phyloP scores from a whole-genome alignment of 495 filamentous ascomycete species.

The Aspergillus baeticus region DNA sequence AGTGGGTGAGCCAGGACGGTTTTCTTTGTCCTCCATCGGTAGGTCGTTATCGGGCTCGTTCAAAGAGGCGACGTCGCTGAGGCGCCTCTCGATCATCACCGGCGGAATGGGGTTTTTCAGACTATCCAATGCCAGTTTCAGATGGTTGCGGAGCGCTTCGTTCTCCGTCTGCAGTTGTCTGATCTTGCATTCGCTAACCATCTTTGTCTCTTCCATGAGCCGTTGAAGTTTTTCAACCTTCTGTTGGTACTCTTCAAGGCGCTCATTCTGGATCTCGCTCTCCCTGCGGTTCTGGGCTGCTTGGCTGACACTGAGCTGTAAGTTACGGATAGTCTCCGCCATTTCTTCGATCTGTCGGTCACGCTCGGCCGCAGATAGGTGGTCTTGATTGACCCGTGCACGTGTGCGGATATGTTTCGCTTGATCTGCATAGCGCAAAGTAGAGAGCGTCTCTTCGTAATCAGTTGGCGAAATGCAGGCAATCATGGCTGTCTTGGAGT shows the following conservation, averaged over 20 bases:
- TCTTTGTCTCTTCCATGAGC: conserved; percentile 86
- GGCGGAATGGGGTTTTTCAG: conserved; percentile 80
- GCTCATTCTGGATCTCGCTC: conserved; percentile 62
- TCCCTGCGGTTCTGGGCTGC: conserved; percentile 45
- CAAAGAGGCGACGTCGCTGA: conserved; percentile 33
- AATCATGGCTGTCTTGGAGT: conserved; percentile 98
- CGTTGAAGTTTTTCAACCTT: conserved; percentile 82
- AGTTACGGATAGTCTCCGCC: conserved; percentile 82
- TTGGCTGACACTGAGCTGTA: conserved; percentile 72
- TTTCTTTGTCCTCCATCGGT: conserved; percentile 34
- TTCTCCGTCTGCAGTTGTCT: conserved; percentile 82
- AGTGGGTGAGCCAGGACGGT: conserved; percentile 36
- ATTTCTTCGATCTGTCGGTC: conserved; percentile 92
- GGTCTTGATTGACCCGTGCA: conserved; percentile 93
- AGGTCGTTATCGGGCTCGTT: conserved; percentile 42
- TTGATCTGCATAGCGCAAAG: conserved; percentile 95
- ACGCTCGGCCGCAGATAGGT: conserved; percentile 79
- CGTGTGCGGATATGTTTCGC: conserved; percentile 97
- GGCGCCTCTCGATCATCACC: conserved; percentile 34
- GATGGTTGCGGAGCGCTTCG: conserved; percentile 79
- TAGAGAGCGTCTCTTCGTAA: conserved; percentile 96
- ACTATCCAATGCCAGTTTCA: conserved; percentile 82
- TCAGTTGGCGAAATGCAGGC: conserved; percentile 93
- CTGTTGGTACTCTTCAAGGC: conserved; percentile 88
- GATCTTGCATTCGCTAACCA: conserved; percentile 90